phyloP scores from a whole-genome alignment of 768 basidiomycete species.

The Xanthoconium stramineum region DNA sequence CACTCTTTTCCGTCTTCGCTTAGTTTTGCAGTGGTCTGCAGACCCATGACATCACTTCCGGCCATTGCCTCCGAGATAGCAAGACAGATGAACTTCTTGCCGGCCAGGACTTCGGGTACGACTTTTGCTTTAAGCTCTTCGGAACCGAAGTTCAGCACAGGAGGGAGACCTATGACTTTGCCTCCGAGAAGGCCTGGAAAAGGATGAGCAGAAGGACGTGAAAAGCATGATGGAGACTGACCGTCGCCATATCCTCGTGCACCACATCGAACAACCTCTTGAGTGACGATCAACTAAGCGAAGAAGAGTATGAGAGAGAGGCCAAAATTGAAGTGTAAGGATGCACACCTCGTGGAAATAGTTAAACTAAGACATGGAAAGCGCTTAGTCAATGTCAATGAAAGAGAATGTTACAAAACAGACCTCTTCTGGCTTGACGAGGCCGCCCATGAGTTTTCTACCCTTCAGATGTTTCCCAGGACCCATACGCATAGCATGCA shows the following conservation, averaged over 20 bases:
- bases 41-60: slow-evolving; percentile 63
- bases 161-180: slow-evolving; percentile 67
- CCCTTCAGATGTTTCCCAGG: slow-evolving; percentile 86
- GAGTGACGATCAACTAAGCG: slow-evolving; percentile 53
- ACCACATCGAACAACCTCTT: slow-evolving; percentile 56
- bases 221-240: background rate
- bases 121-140: slow-evolving; percentile 48
- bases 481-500: slow-evolving; percentile 91
- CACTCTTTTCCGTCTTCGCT: slow-evolving; percentile 65
- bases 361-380: slow-evolving; percentile 45
- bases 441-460: slow-evolving; percentile 64
- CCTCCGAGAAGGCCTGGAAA: slow-evolving; percentile 46
- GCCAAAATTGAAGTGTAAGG: slow-evolving; percentile 8
- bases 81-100: slow-evolving; percentile 68
- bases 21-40: slow-evolving; percentile 59
- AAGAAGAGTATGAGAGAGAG: background rate
- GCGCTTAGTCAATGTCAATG: slow-evolving; percentile 1
- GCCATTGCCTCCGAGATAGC: slow-evolving; percentile 79
- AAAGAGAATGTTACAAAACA: slow-evolving; percentile 8
- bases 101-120: slow-evolving; percentile 50
- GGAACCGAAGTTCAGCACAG: slow-evolving; percentile 65
- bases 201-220: background rate
- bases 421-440: slow-evolving; percentile 74
- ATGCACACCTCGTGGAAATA: slow-evolving; percentile 69
- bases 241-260: slow-evolving; percentile 71